A percentile compares a stretch with the other conserved stretches of the same genome.
These are phyloP conservation scores for Malus hybrid DNA, from an alignment of 331 rosid genomes.

Conservation along the genomic window DNA sequence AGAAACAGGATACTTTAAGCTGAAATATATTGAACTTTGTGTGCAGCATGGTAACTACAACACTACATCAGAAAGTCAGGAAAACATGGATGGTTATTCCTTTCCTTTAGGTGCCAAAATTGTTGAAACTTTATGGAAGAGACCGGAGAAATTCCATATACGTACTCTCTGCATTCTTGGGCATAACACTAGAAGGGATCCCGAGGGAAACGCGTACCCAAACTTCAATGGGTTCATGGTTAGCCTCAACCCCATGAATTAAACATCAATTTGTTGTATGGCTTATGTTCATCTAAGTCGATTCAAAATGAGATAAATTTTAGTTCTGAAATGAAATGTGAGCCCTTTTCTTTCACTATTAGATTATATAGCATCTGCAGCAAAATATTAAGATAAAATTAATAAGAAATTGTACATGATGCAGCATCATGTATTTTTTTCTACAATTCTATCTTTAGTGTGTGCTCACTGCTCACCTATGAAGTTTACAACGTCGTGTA, in stretches of 20 bases:
- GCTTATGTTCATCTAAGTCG: constrained; percentile 5
- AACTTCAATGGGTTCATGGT: constrained; percentile 68
- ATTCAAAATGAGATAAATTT: neutral
- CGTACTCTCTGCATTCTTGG: constrained; percentile 65
- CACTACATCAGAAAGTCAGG: constrained; percentile 19
- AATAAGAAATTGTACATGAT: neutral
- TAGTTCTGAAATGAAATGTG: neutral
- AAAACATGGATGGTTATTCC: constrained; percentile 48
- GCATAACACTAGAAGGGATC: constrained; percentile 68
- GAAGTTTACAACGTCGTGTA: neutral
- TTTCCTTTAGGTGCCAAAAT: constrained; percentile 62
- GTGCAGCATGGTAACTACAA: constrained; percentile 53
- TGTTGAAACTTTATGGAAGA: constrained; percentile 41
- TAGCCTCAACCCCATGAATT: constrained; percentile 24
- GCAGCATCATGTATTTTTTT: neutral
- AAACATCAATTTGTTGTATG: constrained; percentile 2
- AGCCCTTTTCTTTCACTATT: neutral
- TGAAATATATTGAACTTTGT: constrained; percentile 41
- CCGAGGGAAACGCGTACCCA: constrained; percentile 49
- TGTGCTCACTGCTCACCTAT: neutral
- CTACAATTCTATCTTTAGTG: neutral
- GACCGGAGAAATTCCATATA: constrained; percentile 68
- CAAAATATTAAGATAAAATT: neutral
- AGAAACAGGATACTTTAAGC: constrained; percentile 31
- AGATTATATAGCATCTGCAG: neutral